These are phyloP conservation scores for Starmerella sirachaensis DNA, from an alignment of 805 yeast species.

Conservation along the genomic window DNA sequence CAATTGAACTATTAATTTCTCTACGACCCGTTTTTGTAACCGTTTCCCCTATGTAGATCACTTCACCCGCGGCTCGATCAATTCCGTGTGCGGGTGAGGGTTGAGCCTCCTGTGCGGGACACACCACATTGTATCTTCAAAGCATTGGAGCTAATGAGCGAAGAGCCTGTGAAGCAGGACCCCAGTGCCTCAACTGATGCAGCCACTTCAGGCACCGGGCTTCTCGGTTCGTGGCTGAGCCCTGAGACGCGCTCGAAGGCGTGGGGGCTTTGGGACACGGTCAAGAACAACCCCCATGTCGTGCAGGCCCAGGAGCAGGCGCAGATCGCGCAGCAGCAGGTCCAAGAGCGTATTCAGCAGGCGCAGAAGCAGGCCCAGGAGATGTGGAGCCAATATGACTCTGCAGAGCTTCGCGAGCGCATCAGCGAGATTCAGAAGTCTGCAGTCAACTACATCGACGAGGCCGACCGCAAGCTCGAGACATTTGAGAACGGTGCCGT, in stretches of 20 bases:
- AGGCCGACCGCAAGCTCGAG: constrained; percentile 63
- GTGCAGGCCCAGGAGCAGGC: constrained; percentile 6
- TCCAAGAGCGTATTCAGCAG: constrained; percentile 2
- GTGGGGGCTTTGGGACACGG: constrained; percentile 16
- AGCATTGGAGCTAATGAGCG: constrained; percentile 2
- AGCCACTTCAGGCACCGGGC: neutral
- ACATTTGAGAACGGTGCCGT: constrained; percentile 60
- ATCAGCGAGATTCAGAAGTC: constrained; percentile 28
- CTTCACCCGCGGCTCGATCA: too few relatives aligned
- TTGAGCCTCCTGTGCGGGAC: too few relatives aligned
- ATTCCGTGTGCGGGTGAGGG: too few relatives aligned
- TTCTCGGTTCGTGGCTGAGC: constrained; percentile 6
- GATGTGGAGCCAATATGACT: constrained; percentile 14
- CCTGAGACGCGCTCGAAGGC: constrained; percentile 8
- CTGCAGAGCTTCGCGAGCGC: constrained; percentile 22
- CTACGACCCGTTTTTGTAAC: too few relatives aligned
- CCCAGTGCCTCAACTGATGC: neutral
- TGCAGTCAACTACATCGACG: constrained; percentile 56
- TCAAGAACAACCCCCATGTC: constrained; percentile 9
- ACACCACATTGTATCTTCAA: too few relatives aligned
- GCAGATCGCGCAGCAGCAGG: constrained; percentile 6
- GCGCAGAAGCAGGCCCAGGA: constrained; percentile 16
- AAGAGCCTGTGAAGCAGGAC: neutral
- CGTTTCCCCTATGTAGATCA: too few relatives aligned
- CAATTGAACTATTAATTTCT: too few relatives aligned